Conservation (phyloP, 768 basidiomycete species). For the Lentinus tigrinus region DNA sequence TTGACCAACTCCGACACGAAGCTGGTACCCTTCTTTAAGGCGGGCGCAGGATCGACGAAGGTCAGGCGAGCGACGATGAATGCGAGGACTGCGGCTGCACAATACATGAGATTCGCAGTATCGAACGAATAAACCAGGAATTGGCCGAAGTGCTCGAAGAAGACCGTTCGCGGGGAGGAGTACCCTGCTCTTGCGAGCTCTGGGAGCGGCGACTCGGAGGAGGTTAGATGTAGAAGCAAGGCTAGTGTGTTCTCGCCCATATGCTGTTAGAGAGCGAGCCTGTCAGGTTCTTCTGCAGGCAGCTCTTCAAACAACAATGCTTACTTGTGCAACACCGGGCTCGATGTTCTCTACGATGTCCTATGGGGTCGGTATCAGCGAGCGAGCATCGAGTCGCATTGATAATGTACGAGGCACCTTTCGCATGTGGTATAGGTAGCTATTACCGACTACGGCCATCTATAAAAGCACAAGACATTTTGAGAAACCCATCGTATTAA, state of each 20-base stretch:
- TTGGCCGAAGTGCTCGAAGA: constrained; percentile 66
- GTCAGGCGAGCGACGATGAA: constrained; percentile 42
- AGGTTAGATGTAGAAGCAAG: constrained; percentile 72
- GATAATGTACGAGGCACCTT: constrained; percentile 47
- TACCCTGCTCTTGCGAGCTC: constrained; percentile 48
- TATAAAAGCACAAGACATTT: constrained; percentile 33
- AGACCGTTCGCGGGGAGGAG: constrained; percentile 64
- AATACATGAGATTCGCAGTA: constrained; percentile 66
- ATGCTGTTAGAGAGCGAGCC: constrained; percentile 46
- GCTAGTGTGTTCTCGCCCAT: constrained; percentile 89
- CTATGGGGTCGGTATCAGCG: constrained; percentile 18
- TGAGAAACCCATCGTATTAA: background rate
- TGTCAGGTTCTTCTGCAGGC: background rate
- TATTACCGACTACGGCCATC: constrained; percentile 92
- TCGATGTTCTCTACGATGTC: constrained; percentile 85
- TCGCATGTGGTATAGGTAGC: constrained; percentile 92
- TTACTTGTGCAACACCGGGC: constrained; percentile 66
- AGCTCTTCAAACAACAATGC: background rate
- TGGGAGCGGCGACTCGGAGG: constrained; percentile 67
- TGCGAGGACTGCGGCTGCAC: constrained; percentile 46
- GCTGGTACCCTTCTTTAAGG: constrained; percentile 33
- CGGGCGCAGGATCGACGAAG: constrained; percentile 37
- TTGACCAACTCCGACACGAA: constrained; percentile 42
- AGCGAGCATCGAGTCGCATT: background rate
- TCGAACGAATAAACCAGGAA: constrained; percentile 76